phyloP scores from a whole-genome alignment of 495 filamentous ascomycete species.

The Polyplosphaeria fusca region DNA sequence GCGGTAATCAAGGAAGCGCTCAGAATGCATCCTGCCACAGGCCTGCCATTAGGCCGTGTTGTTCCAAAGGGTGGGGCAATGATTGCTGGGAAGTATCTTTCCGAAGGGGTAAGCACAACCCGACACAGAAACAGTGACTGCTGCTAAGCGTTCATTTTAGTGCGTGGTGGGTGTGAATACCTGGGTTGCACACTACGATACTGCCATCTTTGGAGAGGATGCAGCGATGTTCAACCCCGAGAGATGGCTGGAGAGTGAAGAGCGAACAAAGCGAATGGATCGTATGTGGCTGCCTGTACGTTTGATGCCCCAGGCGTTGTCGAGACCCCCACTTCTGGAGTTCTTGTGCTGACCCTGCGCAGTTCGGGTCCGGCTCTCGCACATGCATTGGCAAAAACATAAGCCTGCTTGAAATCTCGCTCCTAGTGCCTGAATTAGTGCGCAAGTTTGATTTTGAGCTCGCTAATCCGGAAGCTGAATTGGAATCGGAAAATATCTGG shows the following conservation, averaged over 20 bases:
- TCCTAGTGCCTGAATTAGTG: too few species aligned
- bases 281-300: too few species aligned
- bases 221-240: background rate
- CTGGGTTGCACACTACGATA: background rate
- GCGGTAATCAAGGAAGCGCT: slow-evolving; percentile 43
- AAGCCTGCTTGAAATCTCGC: background rate
- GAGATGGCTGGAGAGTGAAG: background rate
- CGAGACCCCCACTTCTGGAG: too few species aligned
- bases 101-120: slow-evolving; percentile 2
- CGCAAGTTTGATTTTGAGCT: too few species aligned
- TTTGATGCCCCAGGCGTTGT: too few species aligned
- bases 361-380: background rate
- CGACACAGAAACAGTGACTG: too few species aligned
- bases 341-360: background rate
- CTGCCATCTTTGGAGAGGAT: background rate
- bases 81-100: slow-evolving; percentile 36
- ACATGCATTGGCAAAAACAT: background rate
- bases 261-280: too few species aligned
- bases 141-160: too few species aligned
- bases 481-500: too few species aligned
- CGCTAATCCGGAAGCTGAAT: too few species aligned
- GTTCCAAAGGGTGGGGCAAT: slow-evolving; percentile 35
- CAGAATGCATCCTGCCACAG: slow-evolving; percentile 32
- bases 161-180: background rate
- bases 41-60: slow-evolving; percentile 28